phyloP scores from a whole-genome alignment of 805 yeast genomes.

The Yamadazyma akitaensis region DNA sequence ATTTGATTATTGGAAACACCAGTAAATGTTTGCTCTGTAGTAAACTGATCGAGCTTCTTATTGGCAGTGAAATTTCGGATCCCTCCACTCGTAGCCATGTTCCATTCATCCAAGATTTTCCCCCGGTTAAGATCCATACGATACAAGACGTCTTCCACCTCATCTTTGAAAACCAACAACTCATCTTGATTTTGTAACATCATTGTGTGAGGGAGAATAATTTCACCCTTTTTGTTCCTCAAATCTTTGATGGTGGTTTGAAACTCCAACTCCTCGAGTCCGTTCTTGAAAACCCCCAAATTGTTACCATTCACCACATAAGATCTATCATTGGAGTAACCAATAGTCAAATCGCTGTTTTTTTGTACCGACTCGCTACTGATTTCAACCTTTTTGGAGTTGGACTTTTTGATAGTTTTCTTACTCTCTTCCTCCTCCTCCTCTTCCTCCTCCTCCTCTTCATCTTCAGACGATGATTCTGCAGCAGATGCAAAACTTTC shows the following conservation, averaged over 20 bases:
- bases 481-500: slow-evolving; percentile 15
- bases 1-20: slow-evolving; percentile 66
- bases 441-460: slow-evolving; percentile 3
- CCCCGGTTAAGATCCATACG: slow-evolving; percentile 81
- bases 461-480: slow-evolving; percentile 5
- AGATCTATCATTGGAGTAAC: slow-evolving; percentile 66
- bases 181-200: slow-evolving; percentile 79
- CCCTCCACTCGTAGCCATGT: slow-evolving; percentile 39
- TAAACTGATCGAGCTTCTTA: slow-evolving; percentile 69
- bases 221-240: slow-evolving; percentile 47
- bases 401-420: slow-evolving; percentile 26
- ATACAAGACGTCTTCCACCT: slow-evolving; percentile 46
- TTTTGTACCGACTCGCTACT: slow-evolving; percentile 9
- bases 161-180: slow-evolving; percentile 52
- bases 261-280: slow-evolving; percentile 52
- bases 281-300: slow-evolving; percentile 74
- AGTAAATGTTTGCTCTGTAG: slow-evolving; percentile 68
- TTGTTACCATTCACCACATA: slow-evolving; percentile 77
- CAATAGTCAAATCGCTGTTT: slow-evolving; percentile 69
- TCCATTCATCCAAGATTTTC: slow-evolving; percentile 84
- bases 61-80: slow-evolving; percentile 64
- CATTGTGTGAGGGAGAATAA: slow-evolving; percentile 54
- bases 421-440: slow-evolving; percentile 5
- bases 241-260: slow-evolving; percentile 66
- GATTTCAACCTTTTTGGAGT: slow-evolving; percentile 13